Evolutionary conservation across 164 flowering plant genomes (phyloP), one percentile per base, ranked within the genome.

Genomic region (Vitis cinerea): DNA sequence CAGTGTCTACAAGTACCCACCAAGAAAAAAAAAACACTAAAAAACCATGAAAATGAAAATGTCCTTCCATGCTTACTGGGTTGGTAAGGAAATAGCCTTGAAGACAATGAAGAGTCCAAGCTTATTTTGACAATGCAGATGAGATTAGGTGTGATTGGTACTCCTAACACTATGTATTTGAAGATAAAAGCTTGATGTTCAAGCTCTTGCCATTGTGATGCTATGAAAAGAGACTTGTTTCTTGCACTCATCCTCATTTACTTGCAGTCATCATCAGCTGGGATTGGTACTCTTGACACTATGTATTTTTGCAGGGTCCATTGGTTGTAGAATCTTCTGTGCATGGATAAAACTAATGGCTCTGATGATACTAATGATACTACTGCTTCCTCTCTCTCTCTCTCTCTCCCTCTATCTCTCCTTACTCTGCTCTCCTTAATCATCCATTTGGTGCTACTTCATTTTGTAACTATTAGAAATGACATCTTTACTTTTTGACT

Each of bases 161-260:
- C 53, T 52, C 90, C 88, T 11, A 83, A 71, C 30, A 72, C 65
- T 77, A 86, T 76, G 82, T 84, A 83, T 52, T 86, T 88, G 84
- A 79, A 88, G 74, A 88, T 79, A 1, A 86, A 82, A 58, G 88
- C 92, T 83, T 88, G 92, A 62, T 84, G 87, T 69, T 88, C 88
- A 31, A 88, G 88, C 75, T 88, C 92, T 72, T 88, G 84, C 88
- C 87, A 84, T 53, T 88, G 92, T n/a, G 78, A 65, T 63, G 80
- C 70, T 56, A 89, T 88, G 77, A 88, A 88, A 30, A 81, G 83
- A 68, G 77, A 72, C 64, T 75, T 77, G 50, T 31, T 71, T 70
- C 81, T 77, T 61, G 17, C n/a, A n/a, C n/a, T n/a, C n/a, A n/a
- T n/a, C n/a, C n/a, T n/a, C n/a, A n/a, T n/a, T n/a, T n/a, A n/a